Conservation (phyloP, 345 rosid genomes). For the Raphanus sativus region DNA sequence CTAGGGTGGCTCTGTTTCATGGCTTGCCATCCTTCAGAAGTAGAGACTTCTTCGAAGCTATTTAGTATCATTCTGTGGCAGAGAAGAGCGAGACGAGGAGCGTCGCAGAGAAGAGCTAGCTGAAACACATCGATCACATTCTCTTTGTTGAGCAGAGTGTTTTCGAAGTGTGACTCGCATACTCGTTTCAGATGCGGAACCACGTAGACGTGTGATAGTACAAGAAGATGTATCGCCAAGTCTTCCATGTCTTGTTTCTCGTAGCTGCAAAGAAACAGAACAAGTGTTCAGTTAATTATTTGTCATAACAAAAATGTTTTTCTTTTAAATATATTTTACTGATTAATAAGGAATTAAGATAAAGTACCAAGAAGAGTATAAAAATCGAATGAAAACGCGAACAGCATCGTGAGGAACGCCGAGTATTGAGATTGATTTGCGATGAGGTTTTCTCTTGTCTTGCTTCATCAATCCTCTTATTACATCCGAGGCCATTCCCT, state of each 20-base stretch:
- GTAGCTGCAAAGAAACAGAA: slow-evolving; percentile 50
- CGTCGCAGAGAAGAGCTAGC: slow-evolving; percentile 77
- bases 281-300: neutral
- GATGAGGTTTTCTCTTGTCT: slow-evolving; percentile 45
- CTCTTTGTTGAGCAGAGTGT: slow-evolving; percentile 54
- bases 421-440: slow-evolving; percentile 51
- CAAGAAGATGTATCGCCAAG: slow-evolving; percentile 58
- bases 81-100: slow-evolving; percentile 66
- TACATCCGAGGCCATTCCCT: slow-evolving; percentile 86
- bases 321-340: no score
- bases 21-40: slow-evolving; percentile 66
- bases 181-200: slow-evolving; percentile 62
- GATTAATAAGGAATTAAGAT: no score
- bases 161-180: slow-evolving; percentile 58
- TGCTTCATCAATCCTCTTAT: slow-evolving; percentile 70
- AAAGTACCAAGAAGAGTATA: slow-evolving; percentile 77
- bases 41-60: slow-evolving; percentile 50
- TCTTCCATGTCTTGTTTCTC: slow-evolving; percentile 74
- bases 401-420: slow-evolving; percentile 84
- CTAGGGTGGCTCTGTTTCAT: slow-evolving; percentile 81
- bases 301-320: neutral
- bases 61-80: slow-evolving; percentile 66
- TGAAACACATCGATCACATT: slow-evolving; percentile 80
- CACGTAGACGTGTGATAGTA: slow-evolving; percentile 70
- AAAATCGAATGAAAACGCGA: slow-evolving; percentile 68